Conservation (phyloP, 2,329 filamentous ascomycete species). For the Trichophyton simii region DNA sequence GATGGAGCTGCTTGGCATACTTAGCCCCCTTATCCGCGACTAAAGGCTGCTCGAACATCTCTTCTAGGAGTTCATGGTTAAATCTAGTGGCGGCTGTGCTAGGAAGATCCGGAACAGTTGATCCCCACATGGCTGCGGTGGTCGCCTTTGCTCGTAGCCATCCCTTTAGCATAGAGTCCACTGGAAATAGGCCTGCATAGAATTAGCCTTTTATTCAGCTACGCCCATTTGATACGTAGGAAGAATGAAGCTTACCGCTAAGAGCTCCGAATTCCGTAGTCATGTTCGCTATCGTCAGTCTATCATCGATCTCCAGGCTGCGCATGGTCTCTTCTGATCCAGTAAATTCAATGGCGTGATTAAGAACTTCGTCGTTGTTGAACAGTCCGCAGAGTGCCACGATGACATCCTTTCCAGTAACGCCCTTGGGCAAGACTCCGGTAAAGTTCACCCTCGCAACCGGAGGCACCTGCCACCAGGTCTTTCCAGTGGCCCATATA, state of each 20-base stretch:
- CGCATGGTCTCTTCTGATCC: slow-evolving; percentile 65
- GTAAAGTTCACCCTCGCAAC: slow-evolving; percentile 68
- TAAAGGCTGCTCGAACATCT: slow-evolving; percentile 55
- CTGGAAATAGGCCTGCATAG: slow-evolving; percentile 60
- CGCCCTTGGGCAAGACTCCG: slow-evolving; percentile 61
- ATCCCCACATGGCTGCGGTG: slow-evolving; percentile 44
- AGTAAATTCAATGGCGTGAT: slow-evolving; percentile 80
- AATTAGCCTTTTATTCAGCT: background rate
- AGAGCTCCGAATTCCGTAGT: slow-evolving; percentile 66
- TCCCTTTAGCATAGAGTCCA: slow-evolving; percentile 55
- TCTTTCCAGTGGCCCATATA: slow-evolving; percentile 71
- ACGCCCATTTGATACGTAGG: background rate
- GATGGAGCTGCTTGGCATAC: slow-evolving; percentile 72
- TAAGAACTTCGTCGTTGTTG: slow-evolving; percentile 75
- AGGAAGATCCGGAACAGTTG: slow-evolving; percentile 30
- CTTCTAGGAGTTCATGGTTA: slow-evolving; percentile 59
- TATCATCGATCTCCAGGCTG: slow-evolving; percentile 55
- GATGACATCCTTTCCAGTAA: slow-evolving; percentile 90
- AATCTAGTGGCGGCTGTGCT: slow-evolving; percentile 47
- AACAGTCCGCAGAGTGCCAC: slow-evolving; percentile 78
- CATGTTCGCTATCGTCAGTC: slow-evolving; percentile 64
- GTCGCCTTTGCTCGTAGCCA: slow-evolving; percentile 74
- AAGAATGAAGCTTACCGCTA: background rate
- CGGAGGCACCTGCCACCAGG: slow-evolving; percentile 82
- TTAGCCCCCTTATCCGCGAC: slow-evolving; percentile 61